Conservation (phyloP, 495 filamentous ascomycete genomes). For the Aspergillus conjunctus region DNA sequence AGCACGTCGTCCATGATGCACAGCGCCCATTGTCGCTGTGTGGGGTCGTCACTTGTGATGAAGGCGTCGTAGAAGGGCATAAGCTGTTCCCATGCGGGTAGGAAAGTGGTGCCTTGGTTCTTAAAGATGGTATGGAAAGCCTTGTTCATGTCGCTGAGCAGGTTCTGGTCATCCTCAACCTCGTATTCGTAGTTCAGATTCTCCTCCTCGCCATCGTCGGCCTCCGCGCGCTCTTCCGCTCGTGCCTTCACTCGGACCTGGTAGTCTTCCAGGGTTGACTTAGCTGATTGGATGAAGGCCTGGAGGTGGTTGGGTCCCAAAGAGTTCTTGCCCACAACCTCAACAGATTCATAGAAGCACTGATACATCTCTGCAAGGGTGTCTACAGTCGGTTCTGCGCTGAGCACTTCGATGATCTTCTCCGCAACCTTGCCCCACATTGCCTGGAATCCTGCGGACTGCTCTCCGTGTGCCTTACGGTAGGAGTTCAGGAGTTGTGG, state of each 20-base stretch:
- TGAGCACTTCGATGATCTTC: constrained; percentile 93
- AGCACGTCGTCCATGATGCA: constrained; percentile 99
- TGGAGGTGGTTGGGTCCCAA: constrained; percentile 77
- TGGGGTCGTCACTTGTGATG: constrained; percentile 79
- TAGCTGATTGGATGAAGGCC: constrained; percentile 80
- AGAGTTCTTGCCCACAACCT: constrained; percentile 84
- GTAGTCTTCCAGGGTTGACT: constrained; percentile 87
- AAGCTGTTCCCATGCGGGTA: constrained; percentile 83
- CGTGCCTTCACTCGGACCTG: constrained; percentile 79
- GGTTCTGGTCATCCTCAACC: constrained; percentile 94
- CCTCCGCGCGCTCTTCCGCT: constrained; percentile 72
- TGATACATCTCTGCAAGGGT: constrained; percentile 99
- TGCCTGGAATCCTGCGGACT: constrained; percentile 69
- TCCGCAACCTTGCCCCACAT: constrained; percentile 87
- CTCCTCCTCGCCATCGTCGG: constrained; percentile 84
- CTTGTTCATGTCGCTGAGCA: constrained; percentile 99
- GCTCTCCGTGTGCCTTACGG: constrained; percentile 81
- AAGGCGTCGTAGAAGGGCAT: constrained; percentile 83
- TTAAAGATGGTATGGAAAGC: constrained; percentile 99
- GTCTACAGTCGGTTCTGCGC: constrained; percentile 91
- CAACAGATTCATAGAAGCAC: constrained; percentile 98
- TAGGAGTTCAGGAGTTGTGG: constrained; percentile 93
- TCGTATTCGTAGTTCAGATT: constrained; percentile 69
- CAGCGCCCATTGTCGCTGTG: constrained; percentile 95
- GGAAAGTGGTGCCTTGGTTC: constrained; percentile 82